A percentile compares a stretch with the other conserved stretches of the same genome.
Conservation (phyloP, 169 alveolate species). For the Cryptosporidium viatorum region DNA sequence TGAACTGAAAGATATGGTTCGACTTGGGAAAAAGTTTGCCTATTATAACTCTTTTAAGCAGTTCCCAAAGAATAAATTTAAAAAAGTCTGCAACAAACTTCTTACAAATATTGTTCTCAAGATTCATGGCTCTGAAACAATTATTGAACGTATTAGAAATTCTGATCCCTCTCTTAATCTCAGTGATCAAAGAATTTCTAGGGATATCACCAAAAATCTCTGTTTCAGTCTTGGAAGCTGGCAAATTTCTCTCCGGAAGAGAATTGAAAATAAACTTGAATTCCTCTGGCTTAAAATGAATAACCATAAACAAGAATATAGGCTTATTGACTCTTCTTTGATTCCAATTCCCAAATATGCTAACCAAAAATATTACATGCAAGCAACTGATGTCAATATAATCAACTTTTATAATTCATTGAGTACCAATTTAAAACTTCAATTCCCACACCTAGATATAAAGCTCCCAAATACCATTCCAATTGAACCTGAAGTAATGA, state of each 20-base stretch:
- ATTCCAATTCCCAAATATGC: neutral
- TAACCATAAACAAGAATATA: constrained; percentile 15
- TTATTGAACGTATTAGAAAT: constrained; percentile 2
- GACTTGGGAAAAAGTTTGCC: constrained; percentile 36
- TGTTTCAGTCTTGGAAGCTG: constrained; percentile 50
- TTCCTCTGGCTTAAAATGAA: constrained; percentile 57
- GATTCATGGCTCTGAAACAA: constrained; percentile 2
- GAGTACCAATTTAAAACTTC: constrained; percentile 2
- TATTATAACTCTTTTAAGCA: constrained; percentile 32
- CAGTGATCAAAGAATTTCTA: constrained; percentile 22
- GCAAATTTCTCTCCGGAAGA: constrained; percentile 40
- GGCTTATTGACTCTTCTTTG: constrained; percentile 4
- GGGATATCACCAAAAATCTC: constrained; percentile 24
- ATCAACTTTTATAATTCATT: constrained; percentile 10
- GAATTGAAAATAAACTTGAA: constrained; percentile 28
- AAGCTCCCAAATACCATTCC: constrained; percentile 65
- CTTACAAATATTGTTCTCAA: constrained; percentile 29
- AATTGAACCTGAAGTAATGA: constrained; percentile 32
- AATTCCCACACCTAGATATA: constrained; percentile 39
- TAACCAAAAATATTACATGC: neutral
- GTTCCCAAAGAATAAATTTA: constrained; percentile 33
- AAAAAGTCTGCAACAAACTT: neutral
- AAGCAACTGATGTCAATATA: neutral
- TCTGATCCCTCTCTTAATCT: neutral
- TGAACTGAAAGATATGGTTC: constrained; percentile 42